These are phyloP conservation scores for Pinus taeda DNA, from an alignment of 75 land plant genomes.

Conservation along the genomic window DNA sequence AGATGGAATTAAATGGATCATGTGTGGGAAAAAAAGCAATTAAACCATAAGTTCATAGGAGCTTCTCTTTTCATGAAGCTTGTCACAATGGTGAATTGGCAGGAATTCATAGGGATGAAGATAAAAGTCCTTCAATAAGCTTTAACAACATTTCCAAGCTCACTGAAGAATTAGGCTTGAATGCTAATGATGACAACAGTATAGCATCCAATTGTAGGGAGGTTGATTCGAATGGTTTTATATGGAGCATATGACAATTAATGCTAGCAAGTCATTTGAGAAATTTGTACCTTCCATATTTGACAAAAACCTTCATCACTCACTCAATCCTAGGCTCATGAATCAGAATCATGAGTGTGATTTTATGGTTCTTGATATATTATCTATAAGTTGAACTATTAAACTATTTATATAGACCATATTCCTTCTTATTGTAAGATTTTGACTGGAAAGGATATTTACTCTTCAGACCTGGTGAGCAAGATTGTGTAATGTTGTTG, in stretches of 20 bases:
- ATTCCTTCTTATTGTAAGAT: no score
- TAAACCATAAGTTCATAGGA: neutral
- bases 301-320: conserved; percentile 4
- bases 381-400: no score
- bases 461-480: no score
- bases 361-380: no score
- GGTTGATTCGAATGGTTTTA: conserved; percentile 53
- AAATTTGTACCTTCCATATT: neutral
- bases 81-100: conserved; percentile 3
- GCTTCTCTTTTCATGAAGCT: conserved; percentile 6
- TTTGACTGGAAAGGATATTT: no score
- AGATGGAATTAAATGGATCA: no score
- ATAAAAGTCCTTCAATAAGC: conserved; percentile 5
- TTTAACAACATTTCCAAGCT: no score
- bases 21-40: no score
- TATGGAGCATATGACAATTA: conserved; percentile 20
- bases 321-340: no score
- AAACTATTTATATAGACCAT: no score
- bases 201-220: conserved; percentile 25
- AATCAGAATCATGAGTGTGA: no score
- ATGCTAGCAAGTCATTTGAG: neutral
- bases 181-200: conserved; percentile 32
- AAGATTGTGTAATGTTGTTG: no score
- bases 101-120: neutral
- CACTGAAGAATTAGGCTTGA: conserved; percentile 38